Conservation (phyloP, 192 early-diverging fungal genomes). For the Globomyces pollinis-pini region DNA sequence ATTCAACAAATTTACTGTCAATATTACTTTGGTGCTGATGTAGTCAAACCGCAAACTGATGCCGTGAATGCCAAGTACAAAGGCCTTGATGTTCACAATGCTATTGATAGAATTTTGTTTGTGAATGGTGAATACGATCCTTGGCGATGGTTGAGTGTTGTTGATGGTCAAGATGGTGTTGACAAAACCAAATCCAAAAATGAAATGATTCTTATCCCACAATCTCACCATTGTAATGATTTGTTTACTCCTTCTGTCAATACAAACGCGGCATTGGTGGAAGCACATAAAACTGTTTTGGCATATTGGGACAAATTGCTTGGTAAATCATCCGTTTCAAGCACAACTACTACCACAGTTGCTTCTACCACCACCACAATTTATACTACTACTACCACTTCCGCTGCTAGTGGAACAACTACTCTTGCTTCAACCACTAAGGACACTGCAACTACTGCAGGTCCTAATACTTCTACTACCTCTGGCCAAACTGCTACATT, state of each 20-base stretch:
- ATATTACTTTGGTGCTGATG: background rate
- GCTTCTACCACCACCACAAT: no score
- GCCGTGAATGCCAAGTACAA: slow-evolving; percentile 12
- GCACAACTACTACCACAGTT: no score
- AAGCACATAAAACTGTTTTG: background rate
- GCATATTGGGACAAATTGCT: slow-evolving; percentile 4
- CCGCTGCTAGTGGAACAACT: no score
- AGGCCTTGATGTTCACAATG: slow-evolving; percentile 1
- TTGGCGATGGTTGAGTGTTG: slow-evolving; percentile 33
- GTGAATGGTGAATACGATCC: slow-evolving; percentile 60
- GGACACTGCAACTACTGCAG: no score
- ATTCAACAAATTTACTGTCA: background rate
- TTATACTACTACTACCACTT: no score
- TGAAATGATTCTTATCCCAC: background rate
- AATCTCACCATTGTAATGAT: slow-evolving; percentile 6
- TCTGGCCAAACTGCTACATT: no score
- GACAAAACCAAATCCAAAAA: slow-evolving; percentile 6
- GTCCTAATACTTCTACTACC: no score
- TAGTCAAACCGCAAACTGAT: background rate
- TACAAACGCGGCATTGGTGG: background rate
- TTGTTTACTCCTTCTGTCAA: background rate
- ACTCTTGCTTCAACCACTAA: no score
- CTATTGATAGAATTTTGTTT: slow-evolving; percentile 47
- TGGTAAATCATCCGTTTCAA: background rate
- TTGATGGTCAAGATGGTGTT: background rate